Percentiles rank a stretch among this genome's conserved stretches.
Conservation (phyloP, 2,329 filamentous ascomycete genomes). For the Colletotrichum destructivum region DNA sequence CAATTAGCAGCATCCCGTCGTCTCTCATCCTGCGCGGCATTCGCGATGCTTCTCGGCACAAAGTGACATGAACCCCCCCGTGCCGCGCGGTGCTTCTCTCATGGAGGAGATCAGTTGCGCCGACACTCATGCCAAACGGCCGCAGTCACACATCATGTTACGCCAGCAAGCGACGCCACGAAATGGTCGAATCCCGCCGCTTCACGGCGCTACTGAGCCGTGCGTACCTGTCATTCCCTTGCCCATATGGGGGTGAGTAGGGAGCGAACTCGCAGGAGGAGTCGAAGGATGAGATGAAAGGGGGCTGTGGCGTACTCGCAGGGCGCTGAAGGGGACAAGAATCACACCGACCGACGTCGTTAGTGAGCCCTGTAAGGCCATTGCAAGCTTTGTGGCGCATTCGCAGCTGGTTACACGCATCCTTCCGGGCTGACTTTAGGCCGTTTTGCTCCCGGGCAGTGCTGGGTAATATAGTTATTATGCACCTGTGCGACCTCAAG, state of each 20-base stretch:
- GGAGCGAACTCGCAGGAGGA: not conserved
- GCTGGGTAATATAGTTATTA: no score
- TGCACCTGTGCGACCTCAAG: no score
- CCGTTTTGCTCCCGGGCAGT: constrained; percentile 14
- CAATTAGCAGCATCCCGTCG: not conserved
- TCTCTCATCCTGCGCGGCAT: not conserved
- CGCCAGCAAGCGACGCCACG: not conserved
- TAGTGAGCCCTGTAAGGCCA: not conserved
- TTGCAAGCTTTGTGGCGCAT: not conserved
- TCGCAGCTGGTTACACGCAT: not conserved
- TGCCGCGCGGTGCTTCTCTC: constrained; percentile 10
- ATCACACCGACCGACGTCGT: not conserved
- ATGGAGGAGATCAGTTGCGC: not conserved
- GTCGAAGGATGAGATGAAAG: no score
- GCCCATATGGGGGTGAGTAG: not conserved
- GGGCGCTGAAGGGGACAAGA: not conserved
- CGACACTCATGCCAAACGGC: constrained; percentile 1
- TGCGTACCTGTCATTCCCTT: no score
- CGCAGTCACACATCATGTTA: not conserved
- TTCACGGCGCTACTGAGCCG: not conserved
- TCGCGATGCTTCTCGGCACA: not conserved
- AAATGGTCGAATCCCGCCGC: constrained; percentile 14
- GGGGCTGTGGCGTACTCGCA: not conserved
- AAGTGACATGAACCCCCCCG: not conserved
- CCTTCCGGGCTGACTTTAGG: constrained; percentile 9